These are phyloP conservation scores for Metarhizium anisopliae DNA, from an alignment of 2,329 filamentous ascomycete genomes.

Conservation along the genomic window DNA sequence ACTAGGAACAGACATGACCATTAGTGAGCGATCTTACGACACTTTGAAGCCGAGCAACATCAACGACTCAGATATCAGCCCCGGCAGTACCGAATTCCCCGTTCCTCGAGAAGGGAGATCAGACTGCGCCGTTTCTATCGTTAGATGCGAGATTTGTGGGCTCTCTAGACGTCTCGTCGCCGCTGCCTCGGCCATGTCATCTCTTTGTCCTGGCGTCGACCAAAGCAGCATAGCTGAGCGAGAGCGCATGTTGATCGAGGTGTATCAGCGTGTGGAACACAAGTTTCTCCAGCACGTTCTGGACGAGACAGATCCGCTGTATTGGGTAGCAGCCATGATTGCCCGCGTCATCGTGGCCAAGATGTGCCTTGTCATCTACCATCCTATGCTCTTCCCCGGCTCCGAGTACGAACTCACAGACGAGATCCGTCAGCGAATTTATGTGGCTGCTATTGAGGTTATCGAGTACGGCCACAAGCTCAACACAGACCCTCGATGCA, in stretches of 20 bases:
- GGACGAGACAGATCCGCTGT: constrained; percentile 41
- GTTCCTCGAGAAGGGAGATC: constrained; percentile 39
- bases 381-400: constrained; percentile 58
- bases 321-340: constrained; percentile 61
- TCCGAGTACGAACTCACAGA: constrained; percentile 46
- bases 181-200: constrained; percentile 23
- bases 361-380: constrained; percentile 68
- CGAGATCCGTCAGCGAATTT: constrained; percentile 59
- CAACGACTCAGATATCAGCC: constrained; percentile 38
- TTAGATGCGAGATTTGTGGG: constrained; percentile 43
- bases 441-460: constrained; percentile 64
- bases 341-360: constrained; percentile 67
- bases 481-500: constrained; percentile 45
- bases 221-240: constrained; percentile 23
- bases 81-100: constrained; percentile 37
- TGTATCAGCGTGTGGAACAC: constrained; percentile 44
- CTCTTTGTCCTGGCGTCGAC: constrained; percentile 19
- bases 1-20: constrained; percentile 36
- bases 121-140: constrained; percentile 38
- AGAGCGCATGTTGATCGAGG: constrained; percentile 39
- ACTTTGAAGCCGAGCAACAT: constrained; percentile 40
- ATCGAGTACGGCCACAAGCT: constrained; percentile 60
- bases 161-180: constrained; percentile 27
- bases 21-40: constrained; percentile 33
- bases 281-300: constrained; percentile 45